These are phyloP conservation scores for Paecilomyces niveus DNA, from an alignment of 2,329 filamentous ascomycete species.

Conservation along the genomic window DNA sequence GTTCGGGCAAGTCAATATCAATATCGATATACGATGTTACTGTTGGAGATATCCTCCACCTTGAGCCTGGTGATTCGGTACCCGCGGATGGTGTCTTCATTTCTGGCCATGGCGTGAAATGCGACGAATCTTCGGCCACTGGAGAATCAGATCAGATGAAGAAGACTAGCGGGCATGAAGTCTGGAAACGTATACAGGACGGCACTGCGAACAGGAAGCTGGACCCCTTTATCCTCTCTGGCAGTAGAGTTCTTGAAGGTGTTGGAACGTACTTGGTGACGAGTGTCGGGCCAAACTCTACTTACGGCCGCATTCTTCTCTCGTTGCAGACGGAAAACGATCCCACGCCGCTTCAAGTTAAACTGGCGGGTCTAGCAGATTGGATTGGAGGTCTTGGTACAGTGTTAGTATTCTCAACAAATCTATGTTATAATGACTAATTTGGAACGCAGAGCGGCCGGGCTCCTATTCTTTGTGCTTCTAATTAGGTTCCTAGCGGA, in stretches of 20 bases:
- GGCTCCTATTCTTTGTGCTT: conserved; percentile 74
- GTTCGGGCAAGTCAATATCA: conserved; percentile 55
- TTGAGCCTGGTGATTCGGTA: conserved; percentile 60
- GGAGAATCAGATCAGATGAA: conserved; percentile 62
- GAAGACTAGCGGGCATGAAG: conserved; percentile 56
- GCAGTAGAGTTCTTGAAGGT: conserved; percentile 68
- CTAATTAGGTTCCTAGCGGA: conserved; percentile 77
- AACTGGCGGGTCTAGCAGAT: conserved; percentile 66
- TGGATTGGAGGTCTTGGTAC: conserved; percentile 74
- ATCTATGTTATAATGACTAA: conserved; percentile 5
- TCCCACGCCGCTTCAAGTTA: conserved; percentile 69
- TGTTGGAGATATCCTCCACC: conserved; percentile 57
- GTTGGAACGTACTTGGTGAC: conserved; percentile 69
- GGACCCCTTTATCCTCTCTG: conserved; percentile 74
- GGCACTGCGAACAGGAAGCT: conserved; percentile 49
- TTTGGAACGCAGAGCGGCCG: conserved; percentile 46
- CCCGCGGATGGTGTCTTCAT: conserved; percentile 56
- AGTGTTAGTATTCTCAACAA: conserved; percentile 30
- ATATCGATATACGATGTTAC: conserved; percentile 58
- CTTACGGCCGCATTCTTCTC: conserved; percentile 69
- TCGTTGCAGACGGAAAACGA: conserved; percentile 66
- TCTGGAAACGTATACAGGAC: conserved; percentile 49
- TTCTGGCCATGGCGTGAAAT: conserved; percentile 49
- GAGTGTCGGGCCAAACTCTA: conserved; percentile 65
- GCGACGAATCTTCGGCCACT: conserved; percentile 59